Evolutionary conservation across 495 filamentous ascomycete species (phyloP), one percentile per base, ranked within the genome.

Genomic region (Podospora comata): DNA sequence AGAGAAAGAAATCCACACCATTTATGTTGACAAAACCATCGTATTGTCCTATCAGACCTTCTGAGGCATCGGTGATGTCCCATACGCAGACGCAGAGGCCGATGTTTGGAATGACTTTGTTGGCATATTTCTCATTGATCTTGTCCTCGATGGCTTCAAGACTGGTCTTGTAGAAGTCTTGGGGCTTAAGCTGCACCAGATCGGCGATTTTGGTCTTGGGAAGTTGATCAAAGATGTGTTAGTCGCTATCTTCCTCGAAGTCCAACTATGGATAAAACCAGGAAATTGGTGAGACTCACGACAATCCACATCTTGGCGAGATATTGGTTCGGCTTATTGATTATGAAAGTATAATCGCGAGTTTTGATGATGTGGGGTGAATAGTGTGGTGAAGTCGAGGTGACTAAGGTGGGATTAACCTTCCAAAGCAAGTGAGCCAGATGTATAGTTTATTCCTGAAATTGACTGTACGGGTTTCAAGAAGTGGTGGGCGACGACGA

Each of bases 81-180:
- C 91, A 97, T 67, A 99, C 84, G 73, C 90, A 92, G 67, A 99
- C 91, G 74, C 93, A 97, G 3, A 99, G 87, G 11, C 95, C 95
- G 48, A 97, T 86, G 72, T 96, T 93, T 69, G 83, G 7, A 16
- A 82, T 66, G 62, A 92, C 91, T 78, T 93, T 94, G 82, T 99
- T 96, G 64, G 94, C 88, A 78, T 97, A 99, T 80, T 98, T 99
- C 66, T 87, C 85, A 72, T 98, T 97, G 80, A 99, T 93, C 70
- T 91, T 92, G 77, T 98, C 93, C 78, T 97, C 92, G 68, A 99
- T 89, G 2, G 92, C 91, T 44, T 90, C 85, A 5, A 83, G 81
- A 72, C 91, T 93, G 60, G 88, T 84, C 73, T 93, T 94, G 48
- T 86, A 81, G 75, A 97, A 95, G 73, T 97, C 91, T 73, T 92